These are phyloP conservation scores for Amphirosellinia nigrospora DNA, from an alignment of 495 filamentous ascomycete species.

Conservation along the genomic window DNA sequence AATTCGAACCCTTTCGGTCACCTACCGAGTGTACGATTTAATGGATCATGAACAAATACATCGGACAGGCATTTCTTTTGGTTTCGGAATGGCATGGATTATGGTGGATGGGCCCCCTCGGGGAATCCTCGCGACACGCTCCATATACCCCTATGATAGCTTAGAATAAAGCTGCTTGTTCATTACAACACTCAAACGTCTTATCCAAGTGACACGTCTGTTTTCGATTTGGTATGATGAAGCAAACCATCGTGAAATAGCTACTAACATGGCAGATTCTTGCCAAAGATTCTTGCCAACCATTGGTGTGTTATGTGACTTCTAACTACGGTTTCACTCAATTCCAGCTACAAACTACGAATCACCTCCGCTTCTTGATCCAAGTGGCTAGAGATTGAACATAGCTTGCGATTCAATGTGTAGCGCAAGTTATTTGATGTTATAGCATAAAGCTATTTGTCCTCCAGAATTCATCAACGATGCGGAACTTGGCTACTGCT, in stretches of 20 bases:
- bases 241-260: too few species aligned
- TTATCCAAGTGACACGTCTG: neutral
- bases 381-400: too few species aligned
- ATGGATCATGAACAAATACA: slow-evolving; percentile 23
- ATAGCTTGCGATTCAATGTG: too few species aligned
- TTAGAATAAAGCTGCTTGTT: slow-evolving; percentile 39
- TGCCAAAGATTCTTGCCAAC: too few species aligned
- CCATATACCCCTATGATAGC: slow-evolving; percentile 45
- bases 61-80: slow-evolving; percentile 29
- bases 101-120: slow-evolving; percentile 26
- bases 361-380: too few species aligned
- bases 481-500: neutral
- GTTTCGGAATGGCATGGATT: slow-evolving; percentile 31
- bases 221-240: neutral
- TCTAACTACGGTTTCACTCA: too few species aligned
- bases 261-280: too few species aligned
- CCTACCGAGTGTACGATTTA: slow-evolving; percentile 35
- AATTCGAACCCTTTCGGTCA: slow-evolving; percentile 16
- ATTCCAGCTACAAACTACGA: too few species aligned
- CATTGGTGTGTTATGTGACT: too few species aligned
- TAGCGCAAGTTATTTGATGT: too few species aligned
- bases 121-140: slow-evolving; percentile 28
- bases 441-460: neutral
- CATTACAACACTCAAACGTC: slow-evolving; percentile 24
- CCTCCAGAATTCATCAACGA: too few species aligned